Evolutionary conservation across 2,329 filamentous ascomycete species (phyloP), one percentile per base, ranked within the genome.

Genomic region (Botrytis sinoallii): DNA sequence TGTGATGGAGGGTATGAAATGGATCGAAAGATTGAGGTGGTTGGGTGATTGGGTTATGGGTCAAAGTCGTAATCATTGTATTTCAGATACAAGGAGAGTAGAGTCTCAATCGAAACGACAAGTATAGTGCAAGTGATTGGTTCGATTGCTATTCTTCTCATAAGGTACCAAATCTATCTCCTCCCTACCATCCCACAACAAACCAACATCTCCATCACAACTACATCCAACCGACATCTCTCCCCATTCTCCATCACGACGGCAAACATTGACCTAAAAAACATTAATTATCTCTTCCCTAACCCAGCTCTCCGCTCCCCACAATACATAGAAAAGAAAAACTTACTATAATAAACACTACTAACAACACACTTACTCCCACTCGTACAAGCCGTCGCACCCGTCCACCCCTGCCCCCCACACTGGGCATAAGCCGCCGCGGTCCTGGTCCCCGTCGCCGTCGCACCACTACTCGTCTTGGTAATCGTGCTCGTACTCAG

Each of bases 271-370:
- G 67, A n/a, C 67, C 67, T 70, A 70, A 25, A 55, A 2, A 25
- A 3, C 16, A 70, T 70, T 42, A 70, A n/a, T 12, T 22, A 22
- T 40, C 25, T 46, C 14, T 14, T 40, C n/a, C 48, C 29, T 35
- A 42, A 25, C 22, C 22, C 8, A 35, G 2, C 18, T 22, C 25
- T 22, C 9, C 29, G 18, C 9, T n/a, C 14, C 8, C 29, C 32
- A 12, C 16, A 1, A 38, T 2, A n/a, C 1, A 25, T 44, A 55
- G n/a, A n/a, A 18, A 42, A 16, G 18, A n/a, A 66, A 40, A n/a
- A 71, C 70, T 71, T 25, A 71, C 70, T 71, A n/a, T 72, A 72
- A 72, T 40, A 77, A 35, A 55, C 55, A 68, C 77, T 78, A 57
- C 73, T 67, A 25, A 57, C 48, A 29, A 70, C 75, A 72, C 78